Base-by-base conservation (phyloP, 2,329 filamentous ascomycete genomes). In the Sphaerulina vaccinii region DNA sequence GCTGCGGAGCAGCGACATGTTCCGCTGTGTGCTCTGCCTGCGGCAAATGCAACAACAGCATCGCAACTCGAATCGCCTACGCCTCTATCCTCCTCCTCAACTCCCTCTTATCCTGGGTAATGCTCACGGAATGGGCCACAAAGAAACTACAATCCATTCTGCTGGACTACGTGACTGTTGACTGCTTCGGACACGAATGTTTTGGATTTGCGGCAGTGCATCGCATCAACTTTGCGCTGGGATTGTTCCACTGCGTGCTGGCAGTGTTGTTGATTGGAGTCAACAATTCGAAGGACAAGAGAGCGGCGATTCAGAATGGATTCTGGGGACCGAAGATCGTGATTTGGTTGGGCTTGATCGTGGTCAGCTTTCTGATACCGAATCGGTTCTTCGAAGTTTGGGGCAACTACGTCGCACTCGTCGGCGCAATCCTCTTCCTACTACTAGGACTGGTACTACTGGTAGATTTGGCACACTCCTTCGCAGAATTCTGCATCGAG, bases 61-160 rank as follows among this genome's bases (percentile, higher is more conserved):
- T 97, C 75, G 91, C 91, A 51, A 99, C 93, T 62, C 89, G 93
- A 77, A 95, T 97, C 75, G 92, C 88, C 67, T 70, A 70, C 64
- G 68, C 93, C 59, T 83, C 97, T 66, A 86, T 99, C 57, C 87
- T 99, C 49, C 84, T 99, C 61, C 75, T 97, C 72, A 99, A 99
- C 79, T 96, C 92, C 53, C 96, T 97, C 59, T 71, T 97, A 45
- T 92, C 93, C 29, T 99, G 93, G 93, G 89, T 99, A 63, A 96
- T 97, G 90, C 90, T 99, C 75, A 99, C 93, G 18, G 89, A 90
- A 47, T 99, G 93, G 93, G 93, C 93, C 27, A 88, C 99, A 68
- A 89, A 96, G 66, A 97, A 97, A 70, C 79, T 99, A 5, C 85
- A 97, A 73, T 84, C 95, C 59, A 78, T 97, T 49, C 93, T 90